phyloP scores from a whole-genome alignment of 73 alveolate species.

The Loxodes magnus region DNA sequence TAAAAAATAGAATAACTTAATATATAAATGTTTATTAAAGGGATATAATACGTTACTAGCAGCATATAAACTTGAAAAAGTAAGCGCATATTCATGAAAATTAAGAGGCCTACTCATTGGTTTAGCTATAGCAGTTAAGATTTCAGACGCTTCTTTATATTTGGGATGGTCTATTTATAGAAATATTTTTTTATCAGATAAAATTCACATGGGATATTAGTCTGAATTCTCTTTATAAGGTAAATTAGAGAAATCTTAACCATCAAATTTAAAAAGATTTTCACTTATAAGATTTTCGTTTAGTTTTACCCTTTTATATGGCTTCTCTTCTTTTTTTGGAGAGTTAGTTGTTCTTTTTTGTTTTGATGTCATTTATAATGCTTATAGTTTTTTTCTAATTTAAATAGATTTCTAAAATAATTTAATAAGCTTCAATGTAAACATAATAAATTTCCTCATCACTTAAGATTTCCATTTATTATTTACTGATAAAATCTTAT shows the following conservation, averaged over 20 bases:
- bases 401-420: too few relatives aligned
- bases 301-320: too few relatives aligned
- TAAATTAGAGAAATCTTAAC: constrained; percentile 12
- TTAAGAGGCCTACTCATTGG: constrained; percentile 83
- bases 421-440: too few relatives aligned
- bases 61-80: constrained; percentile 71
- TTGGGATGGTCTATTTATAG: constrained; percentile 64
- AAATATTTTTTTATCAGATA: constrained; percentile 41
- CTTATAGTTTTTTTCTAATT: too few relatives aligned
- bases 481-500: too few relatives aligned
- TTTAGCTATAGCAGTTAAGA: constrained; percentile 90
- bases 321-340: constrained; percentile 6
- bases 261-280: neutral
- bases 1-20: too few relatives aligned
- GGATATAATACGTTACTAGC: constrained; percentile 86
- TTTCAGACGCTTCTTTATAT: constrained; percentile 76
- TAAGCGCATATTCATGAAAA: constrained; percentile 82
- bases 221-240: constrained; percentile 31
- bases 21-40: too few relatives aligned
- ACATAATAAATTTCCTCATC: too few relatives aligned
- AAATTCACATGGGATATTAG: constrained; percentile 51
- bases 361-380: too few relatives aligned
- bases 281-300: neutral
- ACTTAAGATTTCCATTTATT: too few relatives aligned
- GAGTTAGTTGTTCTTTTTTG: neutral